These are phyloP conservation scores for Helenozyma baotianmanensis DNA, from an alignment of 805 yeast genomes.

Conservation along the genomic window DNA sequence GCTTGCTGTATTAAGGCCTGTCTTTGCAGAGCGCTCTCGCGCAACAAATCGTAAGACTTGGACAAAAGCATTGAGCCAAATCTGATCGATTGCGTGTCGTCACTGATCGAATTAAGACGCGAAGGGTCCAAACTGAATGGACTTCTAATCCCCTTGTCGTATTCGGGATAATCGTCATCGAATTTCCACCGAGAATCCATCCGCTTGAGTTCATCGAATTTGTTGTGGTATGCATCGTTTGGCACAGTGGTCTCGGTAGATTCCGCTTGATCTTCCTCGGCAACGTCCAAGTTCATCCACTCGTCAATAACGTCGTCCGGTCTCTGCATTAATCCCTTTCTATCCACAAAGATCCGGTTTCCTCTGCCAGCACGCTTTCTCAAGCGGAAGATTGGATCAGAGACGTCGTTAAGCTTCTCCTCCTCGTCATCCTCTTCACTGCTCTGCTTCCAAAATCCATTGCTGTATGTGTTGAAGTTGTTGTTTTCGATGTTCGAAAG, in stretches of 20 bases:
- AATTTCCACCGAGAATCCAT: constrained; percentile 62
- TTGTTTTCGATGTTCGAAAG: constrained; percentile 36
- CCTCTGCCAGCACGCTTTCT: constrained; percentile 74
- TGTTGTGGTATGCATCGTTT: constrained; percentile 43
- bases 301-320: constrained; percentile 35
- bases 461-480: constrained; percentile 36
- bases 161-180: constrained; percentile 52
- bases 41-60: constrained; percentile 74
- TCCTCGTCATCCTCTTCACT: constrained; percentile 11
- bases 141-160: constrained; percentile 30
- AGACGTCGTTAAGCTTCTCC: constrained; percentile 26
- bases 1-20: constrained; percentile 47
- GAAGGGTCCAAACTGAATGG: constrained; percentile 78
- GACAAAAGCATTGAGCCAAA: constrained; percentile 89
- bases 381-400: constrained; percentile 54
- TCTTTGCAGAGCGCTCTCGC: constrained; percentile 72
- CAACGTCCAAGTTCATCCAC: constrained; percentile 37
- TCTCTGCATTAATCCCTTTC: constrained; percentile 49
- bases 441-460: constrained; percentile 29
- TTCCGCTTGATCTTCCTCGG: constrained; percentile 13
- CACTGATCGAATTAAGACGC: constrained; percentile 71
- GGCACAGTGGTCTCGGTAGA: constrained; percentile 1
- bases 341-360: constrained; percentile 68
- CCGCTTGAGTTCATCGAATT: constrained; percentile 42
- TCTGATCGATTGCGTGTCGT: constrained; percentile 82